Evolutionary conservation across 495 filamentous ascomycete genomes (phyloP), one percentile per base, ranked within the genome.

Genomic region (Penicillium cosmopolitanum): DNA sequence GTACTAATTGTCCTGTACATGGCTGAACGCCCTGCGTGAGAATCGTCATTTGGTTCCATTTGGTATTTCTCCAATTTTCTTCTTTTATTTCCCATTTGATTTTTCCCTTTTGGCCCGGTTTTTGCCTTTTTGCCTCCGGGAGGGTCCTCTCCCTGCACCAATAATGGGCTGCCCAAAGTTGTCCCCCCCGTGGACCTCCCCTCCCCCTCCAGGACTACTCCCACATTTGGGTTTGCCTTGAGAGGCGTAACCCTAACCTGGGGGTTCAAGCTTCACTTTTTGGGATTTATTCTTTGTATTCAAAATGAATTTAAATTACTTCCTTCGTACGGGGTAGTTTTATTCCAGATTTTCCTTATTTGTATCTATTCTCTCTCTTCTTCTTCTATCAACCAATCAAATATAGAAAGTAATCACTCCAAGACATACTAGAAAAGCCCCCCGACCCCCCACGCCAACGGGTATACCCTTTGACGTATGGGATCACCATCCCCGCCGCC

Each of bases 401-500:
- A 31, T 33, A 11, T 33, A 51, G 44, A 54, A 40, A 55, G 40
- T 43, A 34, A 34, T 55, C 28, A 38, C 61, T 63, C 36, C 36
- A 38, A 38, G 36, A 38, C 36, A 38, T 38, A 38, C 36, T n/a
- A n/a, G 15, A 13, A 13, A 38, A 38, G 36, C 36, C 36, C 11
- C 36, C 16, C 15, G 15, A 19, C 42, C 46, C 46, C 63, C 68
- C 70, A 69, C 66, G 62, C 66, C 66, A 61, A 67, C 72, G 70
- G 70, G 71, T 71, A 71, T 71, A 72, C 66, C 67, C 72, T 71
- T 74, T 73, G 74, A 75, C 67, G 66, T 72, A 69, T 67, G 70
- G 68, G 71, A 74, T 72, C 70, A 62, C 62, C 67, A 68, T 68
- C 66, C 74, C 74, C 74, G 72, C 74, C 70, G 66, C 69, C 64